Conservation (phyloP, 106 monocot genomes). For the Chionographis japonica region DNA sequence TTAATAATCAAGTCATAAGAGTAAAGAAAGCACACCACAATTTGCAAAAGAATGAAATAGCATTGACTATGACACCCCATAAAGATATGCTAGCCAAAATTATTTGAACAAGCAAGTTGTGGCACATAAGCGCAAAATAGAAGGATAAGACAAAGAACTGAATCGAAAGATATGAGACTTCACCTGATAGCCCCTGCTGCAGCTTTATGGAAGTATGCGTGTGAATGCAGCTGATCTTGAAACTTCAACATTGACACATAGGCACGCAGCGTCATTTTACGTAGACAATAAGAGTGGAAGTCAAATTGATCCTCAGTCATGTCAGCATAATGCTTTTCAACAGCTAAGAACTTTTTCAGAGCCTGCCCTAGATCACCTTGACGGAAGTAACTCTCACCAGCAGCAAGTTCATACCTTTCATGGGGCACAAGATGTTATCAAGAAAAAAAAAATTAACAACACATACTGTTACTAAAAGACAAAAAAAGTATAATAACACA, state of each 20-base stretch:
- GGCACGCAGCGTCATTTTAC: slow-evolving; percentile 96
- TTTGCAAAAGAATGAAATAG: too few relatives aligned
- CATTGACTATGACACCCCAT: too few relatives aligned
- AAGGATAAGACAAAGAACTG: not conserved
- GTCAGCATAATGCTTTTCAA: slow-evolving; percentile 94
- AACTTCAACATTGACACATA: slow-evolving; percentile 95
- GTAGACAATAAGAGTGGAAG: slow-evolving; percentile 95
- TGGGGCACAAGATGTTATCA: slow-evolving; percentile 2
- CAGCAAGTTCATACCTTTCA: slow-evolving; percentile 90
- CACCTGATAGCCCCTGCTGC: slow-evolving; percentile 95
- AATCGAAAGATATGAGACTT: not conserved
- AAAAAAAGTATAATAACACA: slow-evolving; percentile 14
- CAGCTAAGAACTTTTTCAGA: slow-evolving; percentile 90
- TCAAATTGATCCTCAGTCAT: slow-evolving; percentile 99
- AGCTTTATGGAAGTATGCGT: slow-evolving; percentile 90
- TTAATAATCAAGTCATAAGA: too few relatives aligned
- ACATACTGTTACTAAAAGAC: not conserved
- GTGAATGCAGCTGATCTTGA: slow-evolving; percentile 88
- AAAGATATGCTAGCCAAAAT: too few relatives aligned
- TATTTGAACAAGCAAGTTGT: too few relatives aligned
- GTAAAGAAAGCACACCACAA: too few relatives aligned
- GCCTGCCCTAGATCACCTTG: slow-evolving; percentile 88
- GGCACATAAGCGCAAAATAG: not conserved
- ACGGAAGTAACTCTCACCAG: slow-evolving; percentile 92
- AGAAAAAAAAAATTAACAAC: not conserved